phyloP scores from a whole-genome alignment of 306 rosid species.

The Casuarina cunninghamiana region DNA sequence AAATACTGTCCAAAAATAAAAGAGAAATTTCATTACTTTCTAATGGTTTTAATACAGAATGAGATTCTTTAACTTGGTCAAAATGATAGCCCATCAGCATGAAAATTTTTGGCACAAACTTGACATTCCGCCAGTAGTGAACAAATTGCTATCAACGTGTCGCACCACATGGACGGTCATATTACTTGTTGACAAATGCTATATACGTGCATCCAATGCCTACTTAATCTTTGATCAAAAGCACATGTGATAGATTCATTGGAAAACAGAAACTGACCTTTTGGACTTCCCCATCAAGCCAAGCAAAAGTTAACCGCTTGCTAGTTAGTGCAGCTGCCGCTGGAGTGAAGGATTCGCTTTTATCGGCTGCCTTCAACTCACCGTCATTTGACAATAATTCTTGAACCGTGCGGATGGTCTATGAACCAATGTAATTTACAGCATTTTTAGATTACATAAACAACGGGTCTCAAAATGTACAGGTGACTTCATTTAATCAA shows the following conservation, averaged over 20 bases:
- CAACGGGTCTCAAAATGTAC: slow-evolving; percentile 17
- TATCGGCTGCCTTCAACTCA: slow-evolving; percentile 40
- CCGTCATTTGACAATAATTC: slow-evolving; percentile 50
- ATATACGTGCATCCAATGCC: slow-evolving; percentile 8
- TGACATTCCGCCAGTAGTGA: neutral
- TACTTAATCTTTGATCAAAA: slow-evolving; percentile 15
- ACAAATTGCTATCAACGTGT: neutral
- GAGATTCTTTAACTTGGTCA: neutral
- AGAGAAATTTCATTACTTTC: neutral
- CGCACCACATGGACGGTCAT: neutral
- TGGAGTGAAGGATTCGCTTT: slow-evolving; percentile 48
- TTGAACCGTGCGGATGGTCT: slow-evolving; percentile 85
- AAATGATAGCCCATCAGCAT: neutral
- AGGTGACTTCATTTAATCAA: neutral
- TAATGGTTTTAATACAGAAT: neutral
- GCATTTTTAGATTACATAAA: slow-evolving; percentile 26
- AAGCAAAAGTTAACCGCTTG: slow-evolving; percentile 78
- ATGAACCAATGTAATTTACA: slow-evolving; percentile 47
- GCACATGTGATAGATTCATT: slow-evolving; percentile 6
- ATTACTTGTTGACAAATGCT: slow-evolving; percentile 12
- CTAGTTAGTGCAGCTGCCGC: slow-evolving; percentile 56
- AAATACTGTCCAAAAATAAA: neutral
- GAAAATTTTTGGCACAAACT: neutral
- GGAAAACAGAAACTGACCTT: slow-evolving; percentile 47
- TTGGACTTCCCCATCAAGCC: slow-evolving; percentile 95